phyloP scores from a whole-genome alignment of 257 asterid species.

The Apocynum venetum region DNA sequence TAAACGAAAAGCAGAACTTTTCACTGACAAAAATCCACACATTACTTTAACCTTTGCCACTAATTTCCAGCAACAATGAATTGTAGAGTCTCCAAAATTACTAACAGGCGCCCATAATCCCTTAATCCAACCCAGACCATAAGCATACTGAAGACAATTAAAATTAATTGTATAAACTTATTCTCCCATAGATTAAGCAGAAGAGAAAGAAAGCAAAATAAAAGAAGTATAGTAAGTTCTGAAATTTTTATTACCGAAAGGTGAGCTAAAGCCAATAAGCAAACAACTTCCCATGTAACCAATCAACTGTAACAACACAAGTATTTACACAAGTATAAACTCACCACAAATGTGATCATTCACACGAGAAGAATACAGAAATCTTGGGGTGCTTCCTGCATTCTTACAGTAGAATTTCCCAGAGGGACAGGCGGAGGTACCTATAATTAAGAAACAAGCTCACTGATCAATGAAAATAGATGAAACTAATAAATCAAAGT shows the following conservation, averaged over 20 bases:
- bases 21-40: neutral
- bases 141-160: neutral
- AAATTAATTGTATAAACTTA: neutral
- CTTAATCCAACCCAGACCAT: neutral
- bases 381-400: constrained; percentile 75
- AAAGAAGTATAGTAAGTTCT: neutral
- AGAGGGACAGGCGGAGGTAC: constrained; percentile 90
- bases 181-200: neutral
- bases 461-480: neutral
- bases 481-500: neutral
- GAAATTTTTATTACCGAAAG: neutral
- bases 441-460: constrained; percentile 35
- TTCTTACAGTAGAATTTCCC: constrained; percentile 88
- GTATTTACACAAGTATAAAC: constrained; percentile 10
- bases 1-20: neutral
- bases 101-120: neutral
- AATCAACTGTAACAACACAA: neutral
- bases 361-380: constrained; percentile 79
- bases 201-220: neutral
- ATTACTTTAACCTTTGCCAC: neutral
- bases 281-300: neutral
- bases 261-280: neutral
- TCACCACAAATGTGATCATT: constrained; percentile 86
- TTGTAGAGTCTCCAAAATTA: neutral
- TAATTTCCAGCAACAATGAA: neutral